Evolutionary conservation across 2,329 filamentous ascomycete genomes (phyloP).

Genomic region (Westerdykella aurantiaca): DNA sequence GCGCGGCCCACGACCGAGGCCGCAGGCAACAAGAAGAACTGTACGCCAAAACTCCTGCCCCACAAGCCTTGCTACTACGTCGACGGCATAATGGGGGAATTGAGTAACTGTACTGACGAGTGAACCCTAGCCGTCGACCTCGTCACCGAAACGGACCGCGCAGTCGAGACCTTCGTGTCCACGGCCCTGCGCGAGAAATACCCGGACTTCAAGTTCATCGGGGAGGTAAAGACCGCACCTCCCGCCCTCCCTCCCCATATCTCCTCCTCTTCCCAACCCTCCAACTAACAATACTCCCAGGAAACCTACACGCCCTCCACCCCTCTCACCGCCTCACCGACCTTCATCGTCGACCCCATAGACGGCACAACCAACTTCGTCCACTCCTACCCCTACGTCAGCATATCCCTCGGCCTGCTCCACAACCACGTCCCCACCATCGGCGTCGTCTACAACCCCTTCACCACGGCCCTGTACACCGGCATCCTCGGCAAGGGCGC

Average conservation of each 20-base stretch:
- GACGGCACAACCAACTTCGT: slow-evolving; percentile 39
- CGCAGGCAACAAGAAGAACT: slow-evolving; percentile 47
- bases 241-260: not conserved
- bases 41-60: slow-evolving; percentile 15
- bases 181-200: slow-evolving; percentile 47
- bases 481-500: slow-evolving; percentile 31
- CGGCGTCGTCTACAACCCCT: slow-evolving; percentile 34
- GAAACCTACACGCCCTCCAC: slow-evolving; percentile 67
- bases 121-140: slow-evolving; percentile 52
- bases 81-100: not conserved
- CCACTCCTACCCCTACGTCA: slow-evolving; percentile 34
- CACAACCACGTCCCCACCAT: slow-evolving; percentile 31
- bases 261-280: slow-evolving; percentile 41
- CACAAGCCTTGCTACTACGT: not conserved
- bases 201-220: slow-evolving; percentile 48
- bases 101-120: not conserved
- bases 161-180: slow-evolving; percentile 55
- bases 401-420: slow-evolving; percentile 28
- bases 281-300: slow-evolving; percentile 40
- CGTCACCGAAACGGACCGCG: slow-evolving; percentile 59
- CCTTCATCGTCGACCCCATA: slow-evolving; percentile 36
- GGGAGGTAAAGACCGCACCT: slow-evolving; percentile 15
- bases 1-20: slow-evolving; percentile 40
- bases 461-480: slow-evolving; percentile 30
- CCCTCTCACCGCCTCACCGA: slow-evolving; percentile 28